phyloP scores from a whole-genome alignment of 2,329 filamentous ascomycete genomes.

The Thelonectria rubi region DNA sequence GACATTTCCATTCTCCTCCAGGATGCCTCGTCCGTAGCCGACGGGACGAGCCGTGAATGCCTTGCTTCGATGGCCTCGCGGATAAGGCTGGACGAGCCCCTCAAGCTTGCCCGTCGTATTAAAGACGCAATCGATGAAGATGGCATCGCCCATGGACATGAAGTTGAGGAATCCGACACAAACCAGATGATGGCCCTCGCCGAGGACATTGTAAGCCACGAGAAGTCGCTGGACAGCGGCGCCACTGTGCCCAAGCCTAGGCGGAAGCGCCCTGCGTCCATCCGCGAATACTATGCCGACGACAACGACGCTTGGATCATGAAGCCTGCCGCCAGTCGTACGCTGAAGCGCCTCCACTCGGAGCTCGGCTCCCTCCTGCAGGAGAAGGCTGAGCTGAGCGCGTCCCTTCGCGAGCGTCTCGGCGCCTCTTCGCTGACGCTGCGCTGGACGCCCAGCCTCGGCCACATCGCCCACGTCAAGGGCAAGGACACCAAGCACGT shows the following conservation, averaged over 20 bases:
- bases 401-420: conserved; percentile 69
- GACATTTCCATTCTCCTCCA: conserved; percentile 65
- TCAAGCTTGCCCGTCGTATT: conserved; percentile 75
- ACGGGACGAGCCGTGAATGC: conserved; percentile 43
- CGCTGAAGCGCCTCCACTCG: conserved; percentile 72
- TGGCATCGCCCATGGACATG: conserved; percentile 82
- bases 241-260: conserved; percentile 64
- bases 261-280: conserved; percentile 56
- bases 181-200: conserved; percentile 77
- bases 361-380: conserved; percentile 67
- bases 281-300: conserved; percentile 67
- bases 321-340: conserved; percentile 73
- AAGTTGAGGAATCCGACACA: conserved; percentile 76
- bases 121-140: conserved; percentile 89
- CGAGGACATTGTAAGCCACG: conserved; percentile 72
- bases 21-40: conserved; percentile 29
- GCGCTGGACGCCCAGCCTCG: conserved; percentile 86
- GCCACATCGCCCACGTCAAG: conserved; percentile 90
- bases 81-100: conserved; percentile 73
- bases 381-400: conserved; percentile 69
- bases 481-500: conserved; percentile 72
- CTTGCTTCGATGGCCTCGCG: conserved; percentile 60
- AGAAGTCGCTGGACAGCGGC: conserved; percentile 68
- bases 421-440: conserved; percentile 74
- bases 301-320: conserved; percentile 71